Evolutionary conservation across 2,329 filamentous ascomycete genomes (phyloP), one percentile per base, ranked within the genome.

Genomic region (Aureobasidium lini): DNA sequence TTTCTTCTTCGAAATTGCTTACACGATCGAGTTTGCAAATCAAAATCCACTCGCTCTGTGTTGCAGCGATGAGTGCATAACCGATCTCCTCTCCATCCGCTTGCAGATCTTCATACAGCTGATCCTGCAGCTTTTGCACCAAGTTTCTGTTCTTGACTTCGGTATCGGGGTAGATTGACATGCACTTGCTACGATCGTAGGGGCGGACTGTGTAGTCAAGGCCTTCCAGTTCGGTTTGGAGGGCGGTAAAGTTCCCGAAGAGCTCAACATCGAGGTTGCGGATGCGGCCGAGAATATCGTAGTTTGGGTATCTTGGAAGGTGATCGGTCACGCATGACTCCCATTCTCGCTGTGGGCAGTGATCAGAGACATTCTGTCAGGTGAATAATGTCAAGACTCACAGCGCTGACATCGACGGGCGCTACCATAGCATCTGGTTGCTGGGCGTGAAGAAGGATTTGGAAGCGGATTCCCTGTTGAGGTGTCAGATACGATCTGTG

Each of bases 211-310:
- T 28, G 13, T 44, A 49, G 15, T 28, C 56, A 2, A 59, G 18
- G 3, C n/a, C 16, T 6, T 50, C 37, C 23, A 59, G 44, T 13
- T 59, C 28, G 4, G 16, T 8, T 4, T 28, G 7, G 5, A 49
- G 44, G n/a, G 34, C 9, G 10, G 37, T 46, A 16, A 34, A 47
- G 11, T 28, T 6, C 6, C 7, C 23, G 28, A 59, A 59, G 10
- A 59, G 18, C 16, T 59, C 56, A 46, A 59, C 56, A 11, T 59
- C 36, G 46, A 47, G 29, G n/a, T 62, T 36, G 16, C 57, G 39
- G 44, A 47, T 16, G 48, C 60, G 48, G 50, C 58, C 39, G 13
- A 58, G 32, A 47, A 50, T 10, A 28, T 49, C 6, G 58, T 61
- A 18, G 8, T 8, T n/a, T 9, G 53, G 34, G 58, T 37, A 49